Conservation (phyloP, 768 basidiomycete species). For the Sporobolomyces roseus region DNA sequence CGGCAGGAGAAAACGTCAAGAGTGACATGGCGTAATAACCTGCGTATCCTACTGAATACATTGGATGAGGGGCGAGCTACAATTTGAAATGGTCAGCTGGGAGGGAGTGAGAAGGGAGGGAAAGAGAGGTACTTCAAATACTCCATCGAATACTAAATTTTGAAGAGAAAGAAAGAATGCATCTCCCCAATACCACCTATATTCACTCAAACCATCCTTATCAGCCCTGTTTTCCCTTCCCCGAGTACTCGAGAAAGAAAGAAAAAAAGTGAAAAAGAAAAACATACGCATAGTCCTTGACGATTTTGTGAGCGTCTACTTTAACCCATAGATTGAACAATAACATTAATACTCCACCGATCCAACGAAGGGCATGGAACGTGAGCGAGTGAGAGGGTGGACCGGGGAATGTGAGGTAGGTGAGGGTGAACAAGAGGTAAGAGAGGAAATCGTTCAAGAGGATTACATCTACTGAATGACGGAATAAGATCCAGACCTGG, state of each 20-base stretch:
- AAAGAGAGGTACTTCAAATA: slow-evolving; percentile 66
- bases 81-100: neutral
- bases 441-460: slow-evolving; percentile 92
- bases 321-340: slow-evolving; percentile 98
- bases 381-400: slow-evolving; percentile 68
- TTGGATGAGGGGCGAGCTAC: slow-evolving; percentile 57
- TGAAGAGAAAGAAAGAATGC: slow-evolving; percentile 49
- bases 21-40: slow-evolving; percentile 87
- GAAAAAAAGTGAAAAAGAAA: neutral
- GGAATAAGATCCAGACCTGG: slow-evolving; percentile 78
- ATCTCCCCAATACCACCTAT: slow-evolving; percentile 44
- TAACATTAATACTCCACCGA: slow-evolving; percentile 76
- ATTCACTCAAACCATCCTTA: too few species aligned
- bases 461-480: slow-evolving; percentile 92
- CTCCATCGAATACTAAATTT: slow-evolving; percentile 89
- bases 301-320: slow-evolving; percentile 91
- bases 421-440: slow-evolving; percentile 90
- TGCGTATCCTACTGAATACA: slow-evolving; percentile 76
- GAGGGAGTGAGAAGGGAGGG: neutral
- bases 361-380: slow-evolving; percentile 83
- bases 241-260: too few species aligned
- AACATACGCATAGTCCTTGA: slow-evolving; percentile 78
- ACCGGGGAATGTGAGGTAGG: slow-evolving; percentile 70
- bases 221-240: too few species aligned
- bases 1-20: slow-evolving; percentile 79